A percentile compares a stretch with the other conserved stretches of the same genome.
Conservation (phyloP, 2,329 filamentous ascomycete genomes). For the Penicillium sp. region DNA sequence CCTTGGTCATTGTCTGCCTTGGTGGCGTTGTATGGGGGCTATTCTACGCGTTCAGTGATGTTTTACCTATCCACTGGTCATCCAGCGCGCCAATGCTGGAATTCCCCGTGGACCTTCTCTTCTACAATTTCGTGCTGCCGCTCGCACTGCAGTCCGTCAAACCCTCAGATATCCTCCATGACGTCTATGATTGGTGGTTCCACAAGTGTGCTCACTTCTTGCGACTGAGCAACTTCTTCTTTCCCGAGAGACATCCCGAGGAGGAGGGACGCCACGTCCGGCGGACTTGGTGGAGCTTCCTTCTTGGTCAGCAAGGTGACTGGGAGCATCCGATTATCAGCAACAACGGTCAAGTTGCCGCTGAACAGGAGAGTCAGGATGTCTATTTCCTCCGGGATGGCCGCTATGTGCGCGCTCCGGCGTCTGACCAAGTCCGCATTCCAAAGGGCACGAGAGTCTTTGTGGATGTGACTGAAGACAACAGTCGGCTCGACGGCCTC, state of each 20-base stretch:
- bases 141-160: conserved; percentile 76
- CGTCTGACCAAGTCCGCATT: conserved; percentile 90
- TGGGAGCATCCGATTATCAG: conserved; percentile 31
- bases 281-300: conserved; percentile 50
- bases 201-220: conserved; percentile 72
- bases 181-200: conserved; percentile 96
- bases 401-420: conserved; percentile 82
- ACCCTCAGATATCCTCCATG: conserved; percentile 75
- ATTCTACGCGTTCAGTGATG: conserved; percentile 57
- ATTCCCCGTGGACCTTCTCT: conserved; percentile 87
- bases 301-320: conserved; percentile 36
- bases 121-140: conserved; percentile 96
- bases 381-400: conserved; percentile 63
- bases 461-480: conserved; percentile 63
- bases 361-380: conserved; percentile 37
- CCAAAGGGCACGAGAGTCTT: conserved; percentile 80
- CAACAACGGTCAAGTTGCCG: conserved; percentile 23
- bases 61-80: conserved; percentile 89
- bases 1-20: conserved; percentile 83
- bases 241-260: conserved; percentile 71
- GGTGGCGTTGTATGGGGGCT: conserved; percentile 96
- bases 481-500: conserved; percentile 58
- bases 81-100: conserved; percentile 88
- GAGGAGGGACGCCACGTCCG: conserved; percentile 69
- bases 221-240: conserved; percentile 85